Percentiles rank a stretch among this genome's conserved stretches.
Conservation (phyloP, 768 basidiomycete genomes). For the Auriscalpium vulgare region DNA sequence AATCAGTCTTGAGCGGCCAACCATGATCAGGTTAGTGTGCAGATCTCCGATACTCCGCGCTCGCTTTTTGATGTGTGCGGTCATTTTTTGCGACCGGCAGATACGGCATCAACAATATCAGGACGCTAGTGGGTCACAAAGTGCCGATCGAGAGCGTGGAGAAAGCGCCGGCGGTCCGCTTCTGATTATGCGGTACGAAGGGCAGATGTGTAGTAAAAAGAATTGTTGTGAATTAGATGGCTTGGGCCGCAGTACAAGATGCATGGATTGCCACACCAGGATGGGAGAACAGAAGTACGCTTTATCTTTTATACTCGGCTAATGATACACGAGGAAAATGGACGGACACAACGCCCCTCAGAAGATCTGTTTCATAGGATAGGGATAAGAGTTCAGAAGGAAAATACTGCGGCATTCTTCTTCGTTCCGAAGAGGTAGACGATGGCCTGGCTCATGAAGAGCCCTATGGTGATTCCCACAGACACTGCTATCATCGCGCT, state of each 20-base stretch:
- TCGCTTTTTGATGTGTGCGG: neutral
- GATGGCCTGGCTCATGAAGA: constrained; percentile 82
- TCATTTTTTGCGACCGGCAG: constrained; percentile 29
- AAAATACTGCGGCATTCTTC: constrained; percentile 82
- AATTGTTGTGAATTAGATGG: too few species aligned
- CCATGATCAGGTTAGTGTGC: constrained; percentile 85
- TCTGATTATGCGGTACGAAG: constrained; percentile 31
- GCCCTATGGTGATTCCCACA: constrained; percentile 82
- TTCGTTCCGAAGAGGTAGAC: constrained; percentile 81
- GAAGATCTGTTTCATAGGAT: too few species aligned
- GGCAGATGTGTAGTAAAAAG: too few species aligned
- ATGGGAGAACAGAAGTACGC: too few species aligned
- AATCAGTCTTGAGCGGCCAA: constrained; percentile 87
- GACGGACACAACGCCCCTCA: too few species aligned
- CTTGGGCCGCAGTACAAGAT: too few species aligned
- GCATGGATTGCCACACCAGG: too few species aligned
- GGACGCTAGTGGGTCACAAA: constrained; percentile 96
- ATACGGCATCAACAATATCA: constrained; percentile 95
- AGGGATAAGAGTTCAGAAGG: constrained; percentile 40
- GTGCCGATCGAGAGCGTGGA: constrained; percentile 85
- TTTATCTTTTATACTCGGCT: too few species aligned
- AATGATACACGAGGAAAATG: too few species aligned
- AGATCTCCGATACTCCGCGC: too few species aligned
- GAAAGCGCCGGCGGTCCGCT: constrained; percentile 83
- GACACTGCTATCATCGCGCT: constrained; percentile 86